These are phyloP conservation scores for Syzygium oleosum DNA, from an alignment of 345 rosid genomes.

Conservation along the genomic window DNA sequence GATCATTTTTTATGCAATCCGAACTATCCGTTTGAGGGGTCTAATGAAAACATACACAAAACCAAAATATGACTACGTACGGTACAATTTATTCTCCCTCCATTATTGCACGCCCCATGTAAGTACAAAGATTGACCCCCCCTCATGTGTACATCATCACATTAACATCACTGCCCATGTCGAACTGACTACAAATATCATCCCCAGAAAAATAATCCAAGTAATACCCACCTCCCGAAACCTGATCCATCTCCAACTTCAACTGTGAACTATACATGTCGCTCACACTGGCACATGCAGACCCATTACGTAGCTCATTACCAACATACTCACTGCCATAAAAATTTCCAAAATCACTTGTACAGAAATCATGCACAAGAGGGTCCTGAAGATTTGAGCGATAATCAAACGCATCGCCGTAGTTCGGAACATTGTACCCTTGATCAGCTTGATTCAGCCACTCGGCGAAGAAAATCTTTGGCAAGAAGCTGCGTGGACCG, in stretches of 20 bases:
- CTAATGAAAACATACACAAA: background rate
- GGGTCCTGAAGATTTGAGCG: conserved; percentile 16
- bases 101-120: background rate
- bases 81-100: background rate
- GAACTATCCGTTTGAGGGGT: too few relatives aligned
- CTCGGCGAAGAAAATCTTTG: conserved; percentile 9
- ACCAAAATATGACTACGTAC: background rate
- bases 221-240: conserved; percentile 26
- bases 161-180: conserved; percentile 24
- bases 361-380: background rate
- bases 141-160: background rate
- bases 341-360: conserved; percentile 7
- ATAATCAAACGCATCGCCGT: background rate
- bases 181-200: conserved; percentile 26
- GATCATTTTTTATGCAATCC: too few relatives aligned
- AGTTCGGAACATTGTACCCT: background rate
- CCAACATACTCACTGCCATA: conserved; percentile 3
- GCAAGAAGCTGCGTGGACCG: background rate
- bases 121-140: background rate
- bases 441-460: conserved; percentile 13
- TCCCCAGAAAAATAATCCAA: conserved; percentile 25
- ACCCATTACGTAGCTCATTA: background rate
- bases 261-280: conserved; percentile 36
- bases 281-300: conserved; percentile 8
- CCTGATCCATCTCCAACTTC: conserved; percentile 33